Percentiles rank a stretch among this genome's conserved stretches.
Conservation (phyloP, 1,139 yeast species). For the Protomyces inundatus region DNA sequence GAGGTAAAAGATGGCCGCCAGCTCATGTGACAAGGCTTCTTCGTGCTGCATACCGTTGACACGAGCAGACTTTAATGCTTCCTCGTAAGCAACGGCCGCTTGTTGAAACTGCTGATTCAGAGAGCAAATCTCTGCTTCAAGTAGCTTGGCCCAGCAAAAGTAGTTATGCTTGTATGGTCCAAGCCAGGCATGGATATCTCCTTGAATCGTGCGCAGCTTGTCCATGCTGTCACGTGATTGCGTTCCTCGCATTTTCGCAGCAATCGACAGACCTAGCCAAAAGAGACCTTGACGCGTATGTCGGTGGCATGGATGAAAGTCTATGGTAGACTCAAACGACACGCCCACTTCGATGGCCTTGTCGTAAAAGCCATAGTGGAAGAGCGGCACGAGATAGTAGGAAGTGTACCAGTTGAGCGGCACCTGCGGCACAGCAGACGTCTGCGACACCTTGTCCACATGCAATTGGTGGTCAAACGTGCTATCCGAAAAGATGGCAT, state of each 20-base stretch:
- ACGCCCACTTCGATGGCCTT: conserved; percentile 16
- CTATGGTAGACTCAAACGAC: background rate
- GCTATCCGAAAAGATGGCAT: conserved; percentile 17
- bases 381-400: background rate
- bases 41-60: conserved; percentile 11
- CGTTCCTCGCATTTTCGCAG: conserved; percentile 2
- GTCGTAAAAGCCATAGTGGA: conserved; percentile 26
- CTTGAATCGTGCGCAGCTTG: conserved; percentile 24
- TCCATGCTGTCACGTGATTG: background rate
- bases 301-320: conserved; percentile 15
- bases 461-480: background rate
- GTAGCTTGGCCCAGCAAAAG: conserved; percentile 15
- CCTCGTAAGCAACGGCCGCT: conserved; percentile 25
- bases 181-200: background rate
- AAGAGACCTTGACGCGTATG: conserved; percentile 12
- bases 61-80: conserved; percentile 5
- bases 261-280: conserved; percentile 20
- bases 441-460: background rate
- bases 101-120: conserved; percentile 22
- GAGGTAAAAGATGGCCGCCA: conserved; percentile 26
- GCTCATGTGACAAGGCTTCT: conserved; percentile 10
- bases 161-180: conserved; percentile 9
- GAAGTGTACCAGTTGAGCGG: background rate
- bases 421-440: background rate
- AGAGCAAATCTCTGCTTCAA: conserved; percentile 28